Percentiles rank a stretch among this genome's conserved stretches.
Conservation (phyloP, 2,329 filamentous ascomycete species). For the Nigrospora osmanthi region DNA sequence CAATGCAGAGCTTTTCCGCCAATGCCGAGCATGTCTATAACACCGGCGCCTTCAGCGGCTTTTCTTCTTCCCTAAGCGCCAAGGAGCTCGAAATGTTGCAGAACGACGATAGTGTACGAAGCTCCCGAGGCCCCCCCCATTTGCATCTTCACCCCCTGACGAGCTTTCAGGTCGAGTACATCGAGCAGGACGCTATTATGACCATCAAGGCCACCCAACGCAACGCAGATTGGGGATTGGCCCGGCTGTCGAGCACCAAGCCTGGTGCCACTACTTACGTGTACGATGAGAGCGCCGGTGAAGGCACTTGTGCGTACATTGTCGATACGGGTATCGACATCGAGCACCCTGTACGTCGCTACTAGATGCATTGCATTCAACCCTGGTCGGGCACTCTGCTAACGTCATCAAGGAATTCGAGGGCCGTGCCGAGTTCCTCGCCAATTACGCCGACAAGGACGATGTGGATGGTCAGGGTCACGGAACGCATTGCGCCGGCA, state of each 20-base stretch:
- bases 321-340: slow-evolving; percentile 46
- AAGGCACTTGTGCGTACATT: slow-evolving; percentile 39
- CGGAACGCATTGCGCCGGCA: slow-evolving; percentile 39
- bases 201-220: slow-evolving; percentile 25
- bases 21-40: slow-evolving; percentile 23
- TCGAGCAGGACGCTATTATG: slow-evolving; percentile 23
- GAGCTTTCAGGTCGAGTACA: slow-evolving; percentile 20
- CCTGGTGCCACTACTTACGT: slow-evolving; percentile 25
- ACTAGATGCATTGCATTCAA: neutral
- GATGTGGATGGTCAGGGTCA: slow-evolving; percentile 32
- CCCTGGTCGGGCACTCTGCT: slow-evolving; percentile 5
- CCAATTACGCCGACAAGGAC: slow-evolving; percentile 20
- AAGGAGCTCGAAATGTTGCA: slow-evolving; percentile 31
- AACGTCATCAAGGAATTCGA: slow-evolving; percentile 25
- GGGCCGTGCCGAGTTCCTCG: slow-evolving; percentile 28
- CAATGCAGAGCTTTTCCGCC: slow-evolving; percentile 14
- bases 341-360: slow-evolving; percentile 25
- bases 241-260: slow-evolving; percentile 32
- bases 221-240: slow-evolving; percentile 34
- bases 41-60: slow-evolving; percentile 28
- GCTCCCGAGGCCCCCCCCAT: neutral
- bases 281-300: slow-evolving; percentile 32
- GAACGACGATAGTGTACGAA: slow-evolving; percentile 29
- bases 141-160: slow-evolving; percentile 2
- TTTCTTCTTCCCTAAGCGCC: slow-evolving; percentile 32